Evolutionary conservation across 495 filamentous ascomycete genomes (phyloP).

Genomic region (Neurospora sublineolata): DNA sequence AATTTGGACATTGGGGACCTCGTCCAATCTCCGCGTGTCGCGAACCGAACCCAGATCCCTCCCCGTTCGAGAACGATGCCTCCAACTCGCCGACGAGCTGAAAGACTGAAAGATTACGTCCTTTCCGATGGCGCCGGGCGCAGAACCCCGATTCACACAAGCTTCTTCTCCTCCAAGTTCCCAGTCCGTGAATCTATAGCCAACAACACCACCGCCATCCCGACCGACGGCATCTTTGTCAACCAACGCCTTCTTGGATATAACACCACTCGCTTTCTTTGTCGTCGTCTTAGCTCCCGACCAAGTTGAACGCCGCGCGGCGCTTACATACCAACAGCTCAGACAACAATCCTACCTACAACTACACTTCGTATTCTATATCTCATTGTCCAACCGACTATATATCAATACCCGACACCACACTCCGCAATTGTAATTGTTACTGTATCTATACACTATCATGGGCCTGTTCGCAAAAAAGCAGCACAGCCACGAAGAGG

Average conservation of each 20-base stretch:
- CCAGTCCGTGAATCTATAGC: background rate
- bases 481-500: constrained; percentile 44
- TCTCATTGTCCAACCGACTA: background rate
- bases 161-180: background rate
- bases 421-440: background rate
- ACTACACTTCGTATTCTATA: background rate
- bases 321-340: background rate
- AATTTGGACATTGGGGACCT: background rate
- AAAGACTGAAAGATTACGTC: constrained; percentile 1
- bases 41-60: background rate
- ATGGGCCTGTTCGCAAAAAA: constrained; percentile 48
- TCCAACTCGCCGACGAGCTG: background rate
- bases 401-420: background rate
- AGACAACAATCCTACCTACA: background rate
- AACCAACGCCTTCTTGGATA: background rate
- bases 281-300: background rate
- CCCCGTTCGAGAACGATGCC: background rate
- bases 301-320: background rate
- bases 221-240: background rate
- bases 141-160: background rate
- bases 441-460: background rate
- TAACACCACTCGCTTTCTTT: background rate
- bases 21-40: background rate
- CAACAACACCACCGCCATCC: background rate
- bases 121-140: background rate